Conservation (phyloP, 1,139 yeast species). For the Taphrina betulina region DNA sequence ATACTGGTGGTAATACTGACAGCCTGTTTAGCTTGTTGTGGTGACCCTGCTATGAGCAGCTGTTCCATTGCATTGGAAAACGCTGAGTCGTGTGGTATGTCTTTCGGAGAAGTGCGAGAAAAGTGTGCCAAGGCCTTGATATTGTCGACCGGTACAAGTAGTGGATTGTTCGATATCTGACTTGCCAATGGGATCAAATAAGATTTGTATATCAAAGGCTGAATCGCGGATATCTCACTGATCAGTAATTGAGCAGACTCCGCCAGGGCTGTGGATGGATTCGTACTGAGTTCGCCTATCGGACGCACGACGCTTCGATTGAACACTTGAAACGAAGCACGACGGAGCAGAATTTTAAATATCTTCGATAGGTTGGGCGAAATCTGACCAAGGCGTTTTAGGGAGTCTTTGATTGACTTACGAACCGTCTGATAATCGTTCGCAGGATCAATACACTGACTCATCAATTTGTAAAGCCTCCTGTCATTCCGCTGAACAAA, state of each 20-base stretch:
- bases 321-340: constrained; percentile 62
- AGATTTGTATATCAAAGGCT: constrained; percentile 65
- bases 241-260: constrained; percentile 53
- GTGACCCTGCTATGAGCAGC: constrained; percentile 56
- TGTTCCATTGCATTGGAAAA: constrained; percentile 44
- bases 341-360: constrained; percentile 57
- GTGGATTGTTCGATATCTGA: background rate
- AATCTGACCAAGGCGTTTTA: constrained; percentile 41
- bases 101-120: constrained; percentile 52
- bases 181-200: constrained; percentile 57
- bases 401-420: constrained; percentile 62
- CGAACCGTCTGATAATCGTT: constrained; percentile 61
- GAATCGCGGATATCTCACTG: constrained; percentile 58
- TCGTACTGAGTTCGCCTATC: constrained; percentile 47
- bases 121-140: constrained; percentile 65
- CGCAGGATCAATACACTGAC: constrained; percentile 55
- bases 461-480: constrained; percentile 58
- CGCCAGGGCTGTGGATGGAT: constrained; percentile 1
- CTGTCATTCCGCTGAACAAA: constrained; percentile 58
- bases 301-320: constrained; percentile 65
- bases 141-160: constrained; percentile 43
- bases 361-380: constrained; percentile 38
- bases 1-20: constrained; percentile 57
- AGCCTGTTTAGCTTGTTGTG: constrained; percentile 66
- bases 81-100: constrained; percentile 43